phyloP scores from a whole-genome alignment of 1,284 basidiomycete species.

The Sporisorium exsertum region DNA sequence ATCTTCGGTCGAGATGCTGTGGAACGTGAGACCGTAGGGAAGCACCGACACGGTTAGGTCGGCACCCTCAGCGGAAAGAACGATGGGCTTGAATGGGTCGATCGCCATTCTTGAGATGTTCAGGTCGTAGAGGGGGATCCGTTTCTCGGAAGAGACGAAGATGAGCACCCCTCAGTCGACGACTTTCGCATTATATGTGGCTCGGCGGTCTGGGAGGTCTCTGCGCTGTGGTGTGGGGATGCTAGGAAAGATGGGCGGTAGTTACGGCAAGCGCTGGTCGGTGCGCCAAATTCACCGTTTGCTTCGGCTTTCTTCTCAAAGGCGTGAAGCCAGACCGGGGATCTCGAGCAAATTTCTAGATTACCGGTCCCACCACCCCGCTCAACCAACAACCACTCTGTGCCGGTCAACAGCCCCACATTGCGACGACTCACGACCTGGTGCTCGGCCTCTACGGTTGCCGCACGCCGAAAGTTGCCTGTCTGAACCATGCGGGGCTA shows the following conservation, averaged over 20 bases:
- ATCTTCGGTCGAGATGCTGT: conserved; percentile 46
- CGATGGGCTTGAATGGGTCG: conserved; percentile 54
- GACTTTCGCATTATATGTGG: conserved; percentile 2
- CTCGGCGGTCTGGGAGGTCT: neutral
- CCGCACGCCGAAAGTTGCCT: conserved; percentile 7
- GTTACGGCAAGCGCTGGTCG: conserved; percentile 12
- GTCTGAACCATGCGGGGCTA: conserved; percentile 9
- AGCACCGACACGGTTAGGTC: conserved; percentile 51
- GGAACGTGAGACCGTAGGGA: conserved; percentile 62
- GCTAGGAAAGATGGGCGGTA: conserved; percentile 4
- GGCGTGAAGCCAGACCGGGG: conserved; percentile 22
- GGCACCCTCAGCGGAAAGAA: conserved; percentile 34
- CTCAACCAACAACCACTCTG: neutral
- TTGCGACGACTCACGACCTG: neutral
- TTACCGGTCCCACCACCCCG: conserved; percentile 23
- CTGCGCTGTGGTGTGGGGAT: neutral
- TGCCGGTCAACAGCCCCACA: conserved; percentile 7
- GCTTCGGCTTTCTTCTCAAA: conserved; percentile 35
- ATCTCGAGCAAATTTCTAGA: conserved; percentile 15
- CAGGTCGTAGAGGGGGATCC: neutral
- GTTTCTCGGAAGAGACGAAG: neutral
- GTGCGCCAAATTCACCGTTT: conserved; percentile 13
- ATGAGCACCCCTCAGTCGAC: neutral
- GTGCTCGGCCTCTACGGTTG: conserved; percentile 9
- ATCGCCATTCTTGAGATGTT: conserved; percentile 22